Evolutionary conservation across 176 grass and related monocot genomes (phyloP), one percentile per base, ranked within the genome.

Genomic region (Elaeis guineensis): DNA sequence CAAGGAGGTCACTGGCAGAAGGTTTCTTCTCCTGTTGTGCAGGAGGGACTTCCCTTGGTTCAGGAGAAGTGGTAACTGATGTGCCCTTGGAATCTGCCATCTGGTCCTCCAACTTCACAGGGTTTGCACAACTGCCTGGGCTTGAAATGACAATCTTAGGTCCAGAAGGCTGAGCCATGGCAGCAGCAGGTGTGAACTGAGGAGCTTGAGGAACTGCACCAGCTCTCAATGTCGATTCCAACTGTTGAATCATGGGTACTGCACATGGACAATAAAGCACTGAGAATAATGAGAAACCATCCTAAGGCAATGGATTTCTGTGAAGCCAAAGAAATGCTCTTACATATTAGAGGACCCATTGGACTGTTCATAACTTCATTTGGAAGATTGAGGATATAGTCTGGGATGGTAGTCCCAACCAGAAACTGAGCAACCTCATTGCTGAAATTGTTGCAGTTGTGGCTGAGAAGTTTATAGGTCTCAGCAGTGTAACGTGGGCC

Each of bases 171-270:
- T 69, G 61, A 50, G 78, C 39, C 64, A 72, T 23, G 17, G 75
- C 72, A 29, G 74, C 58, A 23, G 17, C 11, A 6, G 71, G 61
- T 9, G 5, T 29, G 71, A 74, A 74, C 57, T 64, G 28, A 0
- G 51, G 59, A 7, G 20, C 5, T 28, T 75, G 72, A 51, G 64
- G 64, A 35, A 77, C 73, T 17, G 21, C 24, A 29, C 85, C 85
- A 60, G 0, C 55, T 44, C 79, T 44, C 4, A 91, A 67, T 39
- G 79, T 80, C 17, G 73, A 57, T 69, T 91, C 88, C 55, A 91
- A 73, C 73, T 80, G 77, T 67, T 87, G 83, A 1, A 91, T 91
- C 83, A 87, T 83, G 58, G 88, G 88, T 72, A 91, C 73, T 66
- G 21, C 24, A 77, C 22, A 35, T 8, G 22, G 1, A 58, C 21